phyloP scores from a whole-genome alignment of 108 stramenopile genomes.

The Fragilaria crotonensis region DNA sequence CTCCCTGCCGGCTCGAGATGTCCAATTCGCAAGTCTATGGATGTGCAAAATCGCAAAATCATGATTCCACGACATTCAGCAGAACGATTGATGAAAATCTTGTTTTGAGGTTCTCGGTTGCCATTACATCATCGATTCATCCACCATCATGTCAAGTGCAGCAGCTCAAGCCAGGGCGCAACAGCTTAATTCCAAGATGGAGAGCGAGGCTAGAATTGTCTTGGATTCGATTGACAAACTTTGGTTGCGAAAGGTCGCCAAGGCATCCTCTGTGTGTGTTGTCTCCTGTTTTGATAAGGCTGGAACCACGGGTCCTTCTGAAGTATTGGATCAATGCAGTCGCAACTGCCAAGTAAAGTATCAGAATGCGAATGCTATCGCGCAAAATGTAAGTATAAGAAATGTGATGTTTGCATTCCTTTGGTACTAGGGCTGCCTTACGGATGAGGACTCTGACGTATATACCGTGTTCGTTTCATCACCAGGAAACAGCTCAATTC shows the following conservation, averaged over 20 bases:
- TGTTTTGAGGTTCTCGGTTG: no score
- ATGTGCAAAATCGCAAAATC: no score
- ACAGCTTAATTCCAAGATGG: conserved; percentile 62
- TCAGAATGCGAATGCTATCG: conserved; percentile 46
- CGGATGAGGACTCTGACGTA: neutral
- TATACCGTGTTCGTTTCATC: no score
- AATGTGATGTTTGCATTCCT: no score
- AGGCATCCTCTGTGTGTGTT: conserved; percentile 55
- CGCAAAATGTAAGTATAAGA: conserved; percentile 61
- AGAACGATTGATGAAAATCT: no score
- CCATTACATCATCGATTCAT: no score
- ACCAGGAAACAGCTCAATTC: conserved; percentile 75
- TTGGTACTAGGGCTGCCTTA: neutral
- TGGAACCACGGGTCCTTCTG: conserved; percentile 54
- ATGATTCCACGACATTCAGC: no score
- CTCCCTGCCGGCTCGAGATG: no score
- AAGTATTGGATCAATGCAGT: conserved; percentile 60
- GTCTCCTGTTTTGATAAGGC: conserved; percentile 63
- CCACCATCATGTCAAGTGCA: conserved; percentile 63
- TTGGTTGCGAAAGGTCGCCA: conserved; percentile 52
- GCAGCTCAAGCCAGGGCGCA: conserved; percentile 63
- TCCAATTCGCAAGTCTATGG: no score
- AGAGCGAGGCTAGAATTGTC: conserved; percentile 41
- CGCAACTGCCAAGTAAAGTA: conserved; percentile 70
- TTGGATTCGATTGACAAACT: conserved; percentile 62